Evolutionary conservation across 116 monocot genomes (phyloP).

Genomic region (Thalassia testudinum): DNA sequence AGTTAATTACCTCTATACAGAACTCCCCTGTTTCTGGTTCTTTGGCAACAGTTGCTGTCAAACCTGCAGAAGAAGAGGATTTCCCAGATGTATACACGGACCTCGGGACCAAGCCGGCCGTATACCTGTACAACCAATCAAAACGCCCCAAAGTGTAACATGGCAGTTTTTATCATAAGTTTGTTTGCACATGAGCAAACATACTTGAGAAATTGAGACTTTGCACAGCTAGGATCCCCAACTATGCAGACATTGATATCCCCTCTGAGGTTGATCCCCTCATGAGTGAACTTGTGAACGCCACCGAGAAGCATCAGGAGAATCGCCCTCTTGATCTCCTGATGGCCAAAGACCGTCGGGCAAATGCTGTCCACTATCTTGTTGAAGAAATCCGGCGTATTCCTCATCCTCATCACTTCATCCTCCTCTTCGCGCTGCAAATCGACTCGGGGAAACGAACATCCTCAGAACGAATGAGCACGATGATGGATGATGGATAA

Average conservation of each 20-base stretch:
- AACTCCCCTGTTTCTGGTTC: conserved; percentile 99
- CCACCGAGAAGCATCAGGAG: conserved; percentile 91
- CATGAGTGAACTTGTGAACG: conserved; percentile 88
- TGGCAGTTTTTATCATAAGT: too few relatives aligned
- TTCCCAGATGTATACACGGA: conserved; percentile 99
- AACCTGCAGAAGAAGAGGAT: conserved; percentile 93
- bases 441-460: too few relatives aligned
- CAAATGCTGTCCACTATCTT: conserved; percentile 92
- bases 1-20: conserved; percentile 72
- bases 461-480: too few relatives aligned
- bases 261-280: conserved; percentile 95
- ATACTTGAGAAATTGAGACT: conserved; percentile 98
- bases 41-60: conserved; percentile 96
- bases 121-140: conserved; percentile 37
- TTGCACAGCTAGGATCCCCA: conserved; percentile 98
- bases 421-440: conserved; percentile 79
- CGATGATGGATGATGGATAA: too few relatives aligned
- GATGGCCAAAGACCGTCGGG: conserved; percentile 94
- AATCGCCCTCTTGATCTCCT: conserved; percentile 90
- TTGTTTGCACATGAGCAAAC: not conserved
- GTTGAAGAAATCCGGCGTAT: conserved; percentile 91
- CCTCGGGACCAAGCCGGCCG: conserved; percentile 61
- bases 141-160: too few relatives aligned
- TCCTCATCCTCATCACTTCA: conserved; percentile 64
- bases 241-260: conserved; percentile 97